Evolutionary conservation across 176 grass and related monocot genomes (phyloP).

Genomic region (Paspalum vaginatum): DNA sequence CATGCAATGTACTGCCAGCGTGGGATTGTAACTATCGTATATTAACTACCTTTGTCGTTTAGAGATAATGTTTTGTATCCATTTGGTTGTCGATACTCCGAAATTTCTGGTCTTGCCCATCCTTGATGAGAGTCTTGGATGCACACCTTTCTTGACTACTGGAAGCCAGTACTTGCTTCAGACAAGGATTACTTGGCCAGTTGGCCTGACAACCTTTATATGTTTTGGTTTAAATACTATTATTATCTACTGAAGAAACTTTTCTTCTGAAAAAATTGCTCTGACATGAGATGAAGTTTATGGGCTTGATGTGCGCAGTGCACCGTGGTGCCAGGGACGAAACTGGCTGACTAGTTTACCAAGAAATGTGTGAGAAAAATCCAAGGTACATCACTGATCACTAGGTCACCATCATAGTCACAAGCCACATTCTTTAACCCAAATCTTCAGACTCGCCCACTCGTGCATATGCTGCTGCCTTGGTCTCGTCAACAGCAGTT

Average conservation of each 20-base stretch:
- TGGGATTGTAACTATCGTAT: conserved; percentile 9
- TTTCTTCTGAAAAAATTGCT: not conserved
- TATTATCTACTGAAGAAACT: not conserved
- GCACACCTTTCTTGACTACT: conserved; percentile 40
- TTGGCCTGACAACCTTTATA: conserved; percentile 14
- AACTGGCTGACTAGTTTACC: conserved; percentile 21
- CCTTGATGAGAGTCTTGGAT: conserved; percentile 13
- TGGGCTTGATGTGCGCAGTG: conserved; percentile 32
- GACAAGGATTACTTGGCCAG: not conserved
- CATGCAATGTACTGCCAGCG: conserved; percentile 20
- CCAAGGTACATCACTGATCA: conserved; percentile 42
- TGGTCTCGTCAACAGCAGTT: conserved; percentile 34
- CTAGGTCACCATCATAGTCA: conserved; percentile 46
- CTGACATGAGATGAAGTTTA: not conserved
- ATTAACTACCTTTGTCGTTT: conserved; percentile 51
- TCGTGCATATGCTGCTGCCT: conserved; percentile 46
- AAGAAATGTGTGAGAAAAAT: conserved; percentile 34
- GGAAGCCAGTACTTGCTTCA: conserved; percentile 17
- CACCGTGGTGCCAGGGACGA: conserved; percentile 16
- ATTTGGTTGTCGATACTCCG: conserved; percentile 38
- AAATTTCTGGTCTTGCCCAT: conserved; percentile 12
- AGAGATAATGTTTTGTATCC: conserved; percentile 36
- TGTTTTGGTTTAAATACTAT: conserved; percentile 9
- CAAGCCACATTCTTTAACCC: conserved; percentile 37
- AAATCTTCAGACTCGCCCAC: conserved; percentile 26